Evolutionary conservation across 2,329 filamentous ascomycete genomes (phyloP), one percentile per base, ranked within the genome.

Genomic region (Diaporthe australafricana): DNA sequence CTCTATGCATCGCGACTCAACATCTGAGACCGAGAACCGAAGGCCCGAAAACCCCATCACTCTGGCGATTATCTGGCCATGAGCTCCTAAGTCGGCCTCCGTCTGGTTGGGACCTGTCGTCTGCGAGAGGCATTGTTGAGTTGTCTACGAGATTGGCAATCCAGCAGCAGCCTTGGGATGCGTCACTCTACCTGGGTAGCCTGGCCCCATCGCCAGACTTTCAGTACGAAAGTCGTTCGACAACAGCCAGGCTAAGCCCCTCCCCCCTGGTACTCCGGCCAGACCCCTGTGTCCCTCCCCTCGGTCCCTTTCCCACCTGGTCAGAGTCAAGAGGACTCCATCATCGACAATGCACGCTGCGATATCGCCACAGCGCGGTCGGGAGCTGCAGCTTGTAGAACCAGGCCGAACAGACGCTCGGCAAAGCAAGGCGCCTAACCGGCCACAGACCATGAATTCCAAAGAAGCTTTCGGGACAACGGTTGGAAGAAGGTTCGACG

Each of bases 11-110:
- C 57, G 57, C 57, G 48, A 52, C 62, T 45, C 35, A 56, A 56
- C 38, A 6, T 42, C 30, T 30, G 47, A 70, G 68, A 55, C 68
- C 68, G 68, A 70, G 48, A 47, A 70, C 56, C 68, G 68, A 70
- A 35, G 17, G 48, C 14, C 57, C 57, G 56, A 55, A 52, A 55
- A 25, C 32, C 42, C 30, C 53, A 68, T 56, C 52, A 32, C 52
- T 68, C 66, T 57, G 52, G 52, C 66, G 52, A 68, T 57, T 38
- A 48, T 69, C 63, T 67, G 63, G 35, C 35, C 63, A 53, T 40
- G 53, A 35, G 30, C 66, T 69, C 66, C 66, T 69, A 47, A 35
- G 55, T 69, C 66, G 66, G 66, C 66, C 42, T 48, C 40, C 25
- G 2, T 38, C 6, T 50, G 30, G 27, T 40, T 57, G 45, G 50